Base-by-base conservation (phyloP, 2,329 filamentous ascomycete species). In the Pyrenophora seminiperda region DNA sequence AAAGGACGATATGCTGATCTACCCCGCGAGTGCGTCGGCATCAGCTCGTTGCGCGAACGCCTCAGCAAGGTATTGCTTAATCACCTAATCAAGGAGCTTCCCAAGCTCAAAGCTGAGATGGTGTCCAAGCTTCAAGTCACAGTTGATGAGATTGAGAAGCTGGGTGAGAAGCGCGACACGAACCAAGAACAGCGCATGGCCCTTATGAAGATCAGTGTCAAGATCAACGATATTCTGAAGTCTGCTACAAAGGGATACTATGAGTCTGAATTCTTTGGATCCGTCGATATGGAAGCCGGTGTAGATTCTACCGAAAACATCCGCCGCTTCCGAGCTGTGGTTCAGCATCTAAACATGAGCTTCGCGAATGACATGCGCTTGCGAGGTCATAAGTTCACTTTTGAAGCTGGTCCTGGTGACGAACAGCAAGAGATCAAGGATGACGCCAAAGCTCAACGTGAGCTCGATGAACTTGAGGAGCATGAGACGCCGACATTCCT, bases 241-340 rank as follows among this genome's bases (percentile, higher is more conserved):
- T 71, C 73, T 2, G 78, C 80, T 0, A 63, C 79, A 0, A 74
- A 81, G n/a, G 83, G 83, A 0, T 73, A 71, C 0, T 86, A 85
- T 50, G 75, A 70, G 2, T 66, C 80, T 50, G 13, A 58, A 0
- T 86, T 85, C 65, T 86, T 86, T 50, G 73, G 59, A 0, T 0
- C 30, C 0, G 41, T 63, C n/a, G 33, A 65, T 10, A 58, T 53
- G 40, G 30, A 62, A 7, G 55, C 55, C 10, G 19, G 47, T 3
- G 50, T 65, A 1, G 56, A 65, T 19, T 45, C 50, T 6, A n/a
- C 18, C n/a, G 50, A 63, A n/a, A 65, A 73, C 40, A 57, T 65
- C 30, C 77, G 73, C 30, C 76, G 82, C 0, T 71, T 87, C 3
- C 76, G 83, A 0, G 82, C 83, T 0, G 73, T 80, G 0, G 71